A percentile compares a stretch with the other conserved stretches of the same genome.
Evolutionary conservation across 2,329 filamentous ascomycete genomes (phyloP).

Genomic region (Fusarium phyllophilum): DNA sequence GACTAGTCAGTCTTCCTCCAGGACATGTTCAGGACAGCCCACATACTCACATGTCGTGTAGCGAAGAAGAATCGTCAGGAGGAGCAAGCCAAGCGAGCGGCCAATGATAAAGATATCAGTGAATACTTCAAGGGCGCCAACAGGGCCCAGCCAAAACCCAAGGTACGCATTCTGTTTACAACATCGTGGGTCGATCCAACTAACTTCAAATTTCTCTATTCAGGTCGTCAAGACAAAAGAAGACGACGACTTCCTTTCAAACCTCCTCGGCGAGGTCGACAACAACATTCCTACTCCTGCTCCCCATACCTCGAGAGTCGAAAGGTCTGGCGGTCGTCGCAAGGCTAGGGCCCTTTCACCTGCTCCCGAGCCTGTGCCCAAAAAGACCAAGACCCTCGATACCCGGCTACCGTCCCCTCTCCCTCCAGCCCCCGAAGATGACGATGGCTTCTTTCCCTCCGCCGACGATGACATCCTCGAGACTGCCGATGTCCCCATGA

Average conservation of each 20-base stretch:
- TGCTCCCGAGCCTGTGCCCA: constrained; percentile 64
- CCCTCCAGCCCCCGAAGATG: constrained; percentile 59
- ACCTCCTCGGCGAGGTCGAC: constrained; percentile 88
- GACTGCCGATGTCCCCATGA: constrained; percentile 73
- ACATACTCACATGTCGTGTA: constrained; percentile 47
- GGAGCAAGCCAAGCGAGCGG: constrained; percentile 84
- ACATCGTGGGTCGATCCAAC: background rate
- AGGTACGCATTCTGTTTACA: constrained; percentile 63
- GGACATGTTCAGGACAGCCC: background rate
- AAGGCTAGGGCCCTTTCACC: constrained; percentile 86
- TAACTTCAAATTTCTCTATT: constrained; percentile 26
- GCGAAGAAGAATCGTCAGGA: constrained; percentile 90
- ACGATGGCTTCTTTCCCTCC: constrained; percentile 61
- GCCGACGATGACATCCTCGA: constrained; percentile 69
- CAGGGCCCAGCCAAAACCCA: constrained; percentile 77
- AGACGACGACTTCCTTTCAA: constrained; percentile 87
- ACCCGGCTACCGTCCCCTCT: constrained; percentile 59
- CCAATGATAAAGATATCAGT: constrained; percentile 89
- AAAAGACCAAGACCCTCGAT: constrained; percentile 66
- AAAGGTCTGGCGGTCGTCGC: constrained; percentile 79
- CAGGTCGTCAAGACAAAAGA: constrained; percentile 83
- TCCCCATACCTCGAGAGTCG: constrained; percentile 67
- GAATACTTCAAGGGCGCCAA: constrained; percentile 88
- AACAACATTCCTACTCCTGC: constrained; percentile 70
- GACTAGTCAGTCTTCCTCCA: constrained; percentile 54